These are phyloP conservation scores for Cenchrus americanus DNA, from an alignment of 176 grass and related monocot species.

Conservation along the genomic window DNA sequence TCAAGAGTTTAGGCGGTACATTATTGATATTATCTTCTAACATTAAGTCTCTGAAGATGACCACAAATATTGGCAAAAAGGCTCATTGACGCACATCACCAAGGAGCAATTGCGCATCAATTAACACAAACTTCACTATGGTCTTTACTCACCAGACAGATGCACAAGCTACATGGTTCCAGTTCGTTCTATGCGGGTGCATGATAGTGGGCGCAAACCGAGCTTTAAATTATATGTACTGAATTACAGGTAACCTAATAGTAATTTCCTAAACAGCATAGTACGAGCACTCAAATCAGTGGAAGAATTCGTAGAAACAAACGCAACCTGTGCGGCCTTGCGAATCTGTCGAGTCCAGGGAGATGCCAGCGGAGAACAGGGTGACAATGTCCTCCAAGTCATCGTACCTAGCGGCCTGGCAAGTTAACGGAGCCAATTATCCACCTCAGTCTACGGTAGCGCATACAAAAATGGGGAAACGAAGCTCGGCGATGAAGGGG, in stretches of 20 bases:
- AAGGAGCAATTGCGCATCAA: conserved; percentile 6
- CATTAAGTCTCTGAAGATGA: neutral
- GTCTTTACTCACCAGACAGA: neutral
- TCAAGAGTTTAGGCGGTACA: neutral
- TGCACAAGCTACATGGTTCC: neutral
- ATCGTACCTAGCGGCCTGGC: conserved; percentile 90
- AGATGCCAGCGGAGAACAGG: conserved; percentile 68
- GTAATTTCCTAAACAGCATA: neutral
- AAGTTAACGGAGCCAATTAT: neutral
- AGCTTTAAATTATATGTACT: neutral
- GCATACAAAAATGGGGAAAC: neutral
- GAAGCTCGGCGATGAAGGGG: neutral
- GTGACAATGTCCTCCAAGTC: conserved; percentile 80
- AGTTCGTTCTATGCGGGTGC: neutral
- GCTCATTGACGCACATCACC: neutral
- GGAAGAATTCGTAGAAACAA: conserved; percentile 26
- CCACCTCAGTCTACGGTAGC: neutral
- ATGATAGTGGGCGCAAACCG: neutral
- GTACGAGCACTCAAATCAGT: neutral
- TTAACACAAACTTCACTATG: neutral
- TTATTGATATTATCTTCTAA: neutral
- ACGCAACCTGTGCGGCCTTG: conserved; percentile 81
- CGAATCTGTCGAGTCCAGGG: conserved; percentile 74
- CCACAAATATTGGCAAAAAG: neutral
- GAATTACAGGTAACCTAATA: too few species aligned